phyloP scores from a whole-genome alignment of 2,329 filamentous ascomycete genomes.

The Trichophyton simii region DNA sequence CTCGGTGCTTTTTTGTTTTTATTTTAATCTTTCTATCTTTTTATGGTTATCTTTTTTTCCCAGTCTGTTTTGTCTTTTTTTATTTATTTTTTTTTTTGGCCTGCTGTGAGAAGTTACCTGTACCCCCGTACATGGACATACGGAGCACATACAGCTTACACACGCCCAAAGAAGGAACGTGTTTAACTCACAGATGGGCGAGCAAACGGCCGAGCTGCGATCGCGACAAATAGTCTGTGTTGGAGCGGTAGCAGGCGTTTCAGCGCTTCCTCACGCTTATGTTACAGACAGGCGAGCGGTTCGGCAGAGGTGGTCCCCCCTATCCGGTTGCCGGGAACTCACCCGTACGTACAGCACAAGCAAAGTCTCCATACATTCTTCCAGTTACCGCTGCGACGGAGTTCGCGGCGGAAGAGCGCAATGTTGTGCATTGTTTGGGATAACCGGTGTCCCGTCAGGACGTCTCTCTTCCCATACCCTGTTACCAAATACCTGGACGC shows the following conservation, averaged over 20 bases:
- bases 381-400: neutral
- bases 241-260: neutral
- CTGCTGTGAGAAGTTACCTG: neutral
- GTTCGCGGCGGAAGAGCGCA: neutral
- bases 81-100: neutral
- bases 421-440: neutral
- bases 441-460: neutral
- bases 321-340: no score
- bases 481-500: neutral
- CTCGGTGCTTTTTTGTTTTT: neutral
- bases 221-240: slow-evolving; percentile 1
- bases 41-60: neutral
- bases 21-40: neutral
- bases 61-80: neutral
- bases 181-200: neutral
- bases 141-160: neutral
- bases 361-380: neutral
- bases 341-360: no score
- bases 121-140: neutral
- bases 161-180: neutral
- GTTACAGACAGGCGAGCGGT: neutral
- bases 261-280: neutral
- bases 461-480: neutral
- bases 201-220: neutral
- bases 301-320: no score